Evolutionary conservation across 495 filamentous ascomycete genomes (phyloP), one percentile per base, ranked within the genome.

Genomic region (Aspergillus hancockii): DNA sequence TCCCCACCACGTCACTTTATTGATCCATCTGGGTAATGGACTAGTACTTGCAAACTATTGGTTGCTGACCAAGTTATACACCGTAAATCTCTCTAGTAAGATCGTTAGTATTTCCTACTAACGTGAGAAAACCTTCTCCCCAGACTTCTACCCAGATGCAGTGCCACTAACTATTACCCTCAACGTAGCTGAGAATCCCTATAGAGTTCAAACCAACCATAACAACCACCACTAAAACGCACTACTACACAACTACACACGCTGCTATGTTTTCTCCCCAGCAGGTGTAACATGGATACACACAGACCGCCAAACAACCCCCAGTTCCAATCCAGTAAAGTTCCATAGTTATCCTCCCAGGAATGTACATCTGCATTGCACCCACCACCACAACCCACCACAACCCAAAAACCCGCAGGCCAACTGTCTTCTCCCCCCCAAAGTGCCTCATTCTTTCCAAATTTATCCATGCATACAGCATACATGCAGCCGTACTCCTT

Each of bases 1-100:
- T 63, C 61, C 47, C 21, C 30, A 56, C 30, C 38, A 63, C 64
- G 61, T 63, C 64, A 67, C 43, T 59, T 56, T 66, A 62, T 65
- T 65, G 53, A 62, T 52, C 59, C 40, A 18, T 22, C 22, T 49
- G 23, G 43, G n/a, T n/a, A 41, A 51, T 30, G 21, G 14, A 22
- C 16, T 14, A 12, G 19, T 52, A 40, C 36, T 23, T 3, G n/a
- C 31, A 34, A 53, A 47, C 43, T 47, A 47, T 47, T 47, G 43
- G 19, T 14, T 47, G 13, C 43, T 21, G 18, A 22, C 19, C 43
- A 47, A 10, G 43, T 21, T 47, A 21, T 47, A 22, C 38, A 41
- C 38, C 13, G 12, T 41, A n/a, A 41, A n/a, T n/a, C n/a, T 41
- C 1, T 18, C 1, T 14, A 47, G 9, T 19, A 47, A n/a, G 5